Conservation (phyloP, 495 filamentous ascomycete species). For the Daldinia vernicosa region DNA sequence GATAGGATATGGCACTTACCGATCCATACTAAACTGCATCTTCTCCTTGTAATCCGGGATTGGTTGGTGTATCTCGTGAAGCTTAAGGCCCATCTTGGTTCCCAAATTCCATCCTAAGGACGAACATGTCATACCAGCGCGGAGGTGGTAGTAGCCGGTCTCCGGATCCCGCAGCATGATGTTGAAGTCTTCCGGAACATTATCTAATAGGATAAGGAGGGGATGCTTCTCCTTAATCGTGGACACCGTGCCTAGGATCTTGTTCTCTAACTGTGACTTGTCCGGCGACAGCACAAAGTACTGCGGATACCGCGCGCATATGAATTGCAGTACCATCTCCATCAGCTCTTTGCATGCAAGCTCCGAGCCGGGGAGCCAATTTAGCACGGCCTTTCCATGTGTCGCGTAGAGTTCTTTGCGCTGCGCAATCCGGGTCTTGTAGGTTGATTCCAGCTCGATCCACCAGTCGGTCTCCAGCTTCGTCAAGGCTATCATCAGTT, state of each 20-base stretch:
- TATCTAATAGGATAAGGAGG: conserved; percentile 77
- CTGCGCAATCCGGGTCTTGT: conserved; percentile 73
- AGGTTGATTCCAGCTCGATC: conserved; percentile 87
- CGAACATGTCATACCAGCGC: conserved; percentile 82
- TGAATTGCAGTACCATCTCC: conserved; percentile 86
- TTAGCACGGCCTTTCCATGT: conserved; percentile 71
- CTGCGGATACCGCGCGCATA: conserved; percentile 80
- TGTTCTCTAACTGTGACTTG: conserved; percentile 72
- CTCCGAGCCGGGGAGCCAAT: conserved; percentile 79
- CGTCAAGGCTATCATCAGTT: conserved; percentile 66
- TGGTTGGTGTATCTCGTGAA: conserved; percentile 78
- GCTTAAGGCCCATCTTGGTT: conserved; percentile 75
- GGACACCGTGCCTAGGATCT: conserved; percentile 71
- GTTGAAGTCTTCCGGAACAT: conserved; percentile 89
- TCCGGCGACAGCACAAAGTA: conserved; percentile 73
- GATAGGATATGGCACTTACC: conserved; percentile 49
- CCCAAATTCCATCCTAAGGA: conserved; percentile 82
- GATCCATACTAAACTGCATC: conserved; percentile 90
- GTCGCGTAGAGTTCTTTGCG: conserved; percentile 73
- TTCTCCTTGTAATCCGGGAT: conserved; percentile 92
- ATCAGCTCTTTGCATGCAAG: conserved; percentile 87
- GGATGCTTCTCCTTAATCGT: conserved; percentile 71
- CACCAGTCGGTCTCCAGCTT: conserved; percentile 90
- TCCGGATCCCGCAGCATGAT: conserved; percentile 77
- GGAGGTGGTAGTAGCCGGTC: conserved; percentile 78